Conservation (phyloP, 192 early-diverging fungal genomes). For the Rhizoclosmatium sp. region DNA sequence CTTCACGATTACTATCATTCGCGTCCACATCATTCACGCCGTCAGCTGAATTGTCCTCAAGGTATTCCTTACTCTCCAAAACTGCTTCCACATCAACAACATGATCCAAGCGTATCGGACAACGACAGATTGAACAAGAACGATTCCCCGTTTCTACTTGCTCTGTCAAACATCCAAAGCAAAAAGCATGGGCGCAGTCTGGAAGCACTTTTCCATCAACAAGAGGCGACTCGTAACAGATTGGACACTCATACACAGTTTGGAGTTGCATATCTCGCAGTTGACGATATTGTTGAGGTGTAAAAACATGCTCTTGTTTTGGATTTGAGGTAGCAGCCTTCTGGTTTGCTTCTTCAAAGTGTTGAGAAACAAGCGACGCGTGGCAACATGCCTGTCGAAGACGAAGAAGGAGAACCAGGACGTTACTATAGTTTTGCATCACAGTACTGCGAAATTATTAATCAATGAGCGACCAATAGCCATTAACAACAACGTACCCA, state of each 20-base stretch:
- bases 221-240: conserved; percentile 51
- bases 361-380: conserved; percentile 39
- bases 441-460: conserved; percentile 42
- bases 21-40: conserved; percentile 2
- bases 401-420: conserved; percentile 52
- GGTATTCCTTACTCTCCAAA: conserved; percentile 21
- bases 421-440: conserved; percentile 60
- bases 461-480: neutral
- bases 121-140: conserved; percentile 41
- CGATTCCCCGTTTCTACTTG: conserved; percentile 11
- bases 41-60: neutral
- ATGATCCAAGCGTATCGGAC: conserved; percentile 33
- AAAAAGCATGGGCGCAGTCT: conserved; percentile 49
- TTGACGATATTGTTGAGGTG: conserved; percentile 8
- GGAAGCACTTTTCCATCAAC: conserved; percentile 29
- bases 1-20: neutral
- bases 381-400: conserved; percentile 56
- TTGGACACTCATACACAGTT: conserved; percentile 45
- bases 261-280: conserved; percentile 38
- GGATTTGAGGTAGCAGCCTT: neutral
- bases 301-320: neutral
- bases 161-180: conserved; percentile 38
- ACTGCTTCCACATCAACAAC: neutral
- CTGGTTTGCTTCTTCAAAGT: conserved; percentile 36
- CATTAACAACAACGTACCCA: conserved; percentile 18